Base-by-base conservation (phyloP, 352 stramenopile species). In the Phytophthora sojae region DNA sequence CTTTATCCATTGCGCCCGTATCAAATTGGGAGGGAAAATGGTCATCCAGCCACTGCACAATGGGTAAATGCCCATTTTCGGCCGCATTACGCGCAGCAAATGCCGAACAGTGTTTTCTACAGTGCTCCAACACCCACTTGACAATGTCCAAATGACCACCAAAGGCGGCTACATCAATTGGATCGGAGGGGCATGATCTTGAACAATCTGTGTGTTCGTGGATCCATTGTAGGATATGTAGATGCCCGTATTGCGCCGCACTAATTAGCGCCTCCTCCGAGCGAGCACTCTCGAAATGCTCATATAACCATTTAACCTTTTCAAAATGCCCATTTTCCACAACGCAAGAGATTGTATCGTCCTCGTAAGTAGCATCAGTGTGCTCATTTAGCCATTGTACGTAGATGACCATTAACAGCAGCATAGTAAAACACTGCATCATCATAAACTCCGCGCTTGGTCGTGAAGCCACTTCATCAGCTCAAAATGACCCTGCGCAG, bases 401-500 rank as follows among this genome's bases (percentile, higher is more conserved):
- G 26, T 30, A 30, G 26, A 30, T 30, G 26, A 30, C 26, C 26
- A 30, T 30, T 30, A 30, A 30, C 26, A 30, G 26, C 26, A 30
- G 26, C 26, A 30, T 30, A 3, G 6, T 30, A 30, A 30, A 30
- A 30, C 26, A 30, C 26, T 30, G 26, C 26, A 30, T 30, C 26
- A 30, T 30, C 26, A 30, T 30, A 30, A 15, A 15, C 6, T 3
- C 8, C 12, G 4, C 35, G 4, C 35, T 42, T 42, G 12, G 3
- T 42, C 12, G 4, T 44, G 26, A 1, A 59, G 7, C 53, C 29
- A 59, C 21, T 64, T 69, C 6, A 58, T 35, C 23, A 57, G 19
- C 42, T 67, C 47, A 23, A 89, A 71, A 12, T 47, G 29, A 1
- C 52, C 52, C 9, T 47, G 52, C 80, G 21, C 6, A 61, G 52